phyloP scores from a whole-genome alignment of 1,284 basidiomycete genomes.

The Ustilago sp. region DNA sequence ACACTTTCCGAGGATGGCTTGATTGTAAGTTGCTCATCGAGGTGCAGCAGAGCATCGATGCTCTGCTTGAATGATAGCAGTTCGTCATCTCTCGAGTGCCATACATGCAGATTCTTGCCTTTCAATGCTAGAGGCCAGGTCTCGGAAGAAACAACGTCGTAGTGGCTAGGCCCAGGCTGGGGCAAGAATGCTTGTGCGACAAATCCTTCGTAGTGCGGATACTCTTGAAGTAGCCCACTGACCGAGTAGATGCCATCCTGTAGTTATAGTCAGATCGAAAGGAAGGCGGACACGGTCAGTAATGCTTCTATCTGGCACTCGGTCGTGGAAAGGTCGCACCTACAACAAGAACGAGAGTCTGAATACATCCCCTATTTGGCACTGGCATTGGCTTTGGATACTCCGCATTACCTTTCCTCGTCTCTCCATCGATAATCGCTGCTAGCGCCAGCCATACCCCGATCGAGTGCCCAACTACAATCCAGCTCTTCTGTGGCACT shows the following conservation, averaged over 20 bases:
- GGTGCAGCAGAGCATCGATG: constrained; percentile 26
- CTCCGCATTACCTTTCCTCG: background rate
- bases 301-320: background rate
- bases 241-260: constrained; percentile 48
- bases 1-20: background rate
- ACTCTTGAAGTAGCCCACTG: constrained; percentile 32
- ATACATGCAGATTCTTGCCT: constrained; percentile 32
- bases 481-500: constrained; percentile 19
- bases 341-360: constrained; percentile 42
- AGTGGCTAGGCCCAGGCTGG: constrained; percentile 28
- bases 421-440: constrained; percentile 15
- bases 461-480: constrained; percentile 48
- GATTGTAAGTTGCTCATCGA: constrained; percentile 16
- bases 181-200: constrained; percentile 49
- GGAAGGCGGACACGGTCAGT: background rate
- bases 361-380: constrained; percentile 19
- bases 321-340: constrained; percentile 4
- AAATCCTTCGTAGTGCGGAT: constrained; percentile 44
- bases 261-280: background rate
- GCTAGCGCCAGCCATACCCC: constrained; percentile 45
- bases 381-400: constrained; percentile 27
- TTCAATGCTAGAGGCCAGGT: constrained; percentile 30
- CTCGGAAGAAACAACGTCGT: constrained; percentile 36
- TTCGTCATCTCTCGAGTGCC: constrained; percentile 47
- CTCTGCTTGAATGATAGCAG: constrained; percentile 46